Base-by-base conservation (phyloP, 2,329 filamentous ascomycete genomes). In the Leptographium wingfieldii region DNA sequence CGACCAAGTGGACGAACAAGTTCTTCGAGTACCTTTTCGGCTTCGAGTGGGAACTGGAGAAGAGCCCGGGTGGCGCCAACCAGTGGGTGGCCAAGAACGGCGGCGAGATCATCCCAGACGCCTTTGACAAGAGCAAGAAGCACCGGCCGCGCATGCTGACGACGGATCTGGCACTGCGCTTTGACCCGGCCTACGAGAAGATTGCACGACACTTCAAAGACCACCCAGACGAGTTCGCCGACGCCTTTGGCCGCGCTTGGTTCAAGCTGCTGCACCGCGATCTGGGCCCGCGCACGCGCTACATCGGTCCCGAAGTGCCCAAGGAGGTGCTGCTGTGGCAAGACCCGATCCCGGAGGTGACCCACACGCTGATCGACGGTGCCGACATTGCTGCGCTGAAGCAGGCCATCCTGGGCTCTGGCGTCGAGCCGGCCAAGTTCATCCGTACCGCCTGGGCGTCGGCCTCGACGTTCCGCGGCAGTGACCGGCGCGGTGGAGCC, bases 251-350 rank as follows among this genome's bases (percentile, higher is more conserved):
- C 27, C 81, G 82, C 56, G 88, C 88, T 16, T 92, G 88, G 88
- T 92, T 89, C 81, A 91, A 92, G 82, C 80, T 92, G 51, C 77
- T 87, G 40, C 88, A 92, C 76, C 87, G 88, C 74, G 88, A 91
- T 70, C 81, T 92, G 74, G 88, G 88, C 19, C 88, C 88, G 52
- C 76, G 81, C 59, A 70, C 79, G 29, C 86, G 85, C 69, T 91
- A 87, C 77, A 68, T 90, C 55, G 88, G 88, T 35, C 87, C 88
- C 1, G 88, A 92, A 72, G 77, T 89, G 22, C 87, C 88, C 55
- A 75, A 77, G 58, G 85, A 91, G 76, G 76, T 77, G 14, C 76
- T 86, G n/a, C 68, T 83, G 67, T 92, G 88, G 88, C 85, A 91
- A 68, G 88, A 92, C 68, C 85, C 85, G 14, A 72, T 91, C 56